These are phyloP conservation scores for Durusdinium trenchii DNA, from an alignment of 73 alveolate genomes.

Conservation along the genomic window DNA sequence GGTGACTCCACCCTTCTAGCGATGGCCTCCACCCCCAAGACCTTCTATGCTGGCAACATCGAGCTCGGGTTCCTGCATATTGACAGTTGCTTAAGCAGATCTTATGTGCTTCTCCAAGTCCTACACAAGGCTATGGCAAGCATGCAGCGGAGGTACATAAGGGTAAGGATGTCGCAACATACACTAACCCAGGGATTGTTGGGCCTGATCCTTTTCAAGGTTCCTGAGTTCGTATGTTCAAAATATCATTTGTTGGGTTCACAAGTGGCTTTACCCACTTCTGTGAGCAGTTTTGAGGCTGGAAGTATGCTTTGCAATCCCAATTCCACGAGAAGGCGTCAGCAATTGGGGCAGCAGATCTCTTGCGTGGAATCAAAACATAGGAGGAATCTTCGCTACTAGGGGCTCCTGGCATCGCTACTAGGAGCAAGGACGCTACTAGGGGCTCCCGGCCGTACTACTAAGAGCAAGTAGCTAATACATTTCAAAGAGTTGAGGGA, in stretches of 20 bases:
- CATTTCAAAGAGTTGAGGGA: too few species aligned
- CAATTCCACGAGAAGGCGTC: constrained; percentile 63
- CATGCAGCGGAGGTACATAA: neutral
- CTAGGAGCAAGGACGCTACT: neutral
- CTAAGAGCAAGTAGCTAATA: too few species aligned
- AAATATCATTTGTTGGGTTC: neutral
- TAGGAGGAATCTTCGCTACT: too few species aligned
- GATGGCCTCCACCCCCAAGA: too few species aligned
- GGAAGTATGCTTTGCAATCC: constrained; percentile 75
- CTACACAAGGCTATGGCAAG: too few species aligned
- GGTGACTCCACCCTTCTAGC: too few species aligned
- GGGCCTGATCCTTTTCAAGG: neutral
- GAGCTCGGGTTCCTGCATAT: too few species aligned
- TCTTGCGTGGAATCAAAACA: too few species aligned
- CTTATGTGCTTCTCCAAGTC: too few species aligned
- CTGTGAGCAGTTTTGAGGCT: neutral
- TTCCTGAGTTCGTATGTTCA: neutral
- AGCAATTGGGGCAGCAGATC: neutral
- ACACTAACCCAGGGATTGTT: neutral
- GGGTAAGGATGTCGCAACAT: neutral
- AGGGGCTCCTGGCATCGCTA: too few species aligned
- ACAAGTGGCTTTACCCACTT: neutral
- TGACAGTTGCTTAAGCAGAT: too few species aligned
- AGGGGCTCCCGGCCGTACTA: neutral
- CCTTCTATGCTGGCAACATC: too few species aligned